Evolutionary conservation across 169 alveolate species (phyloP), one percentile per base, ranked within the genome.

Genomic region (Besnoitia besnoiti): DNA sequence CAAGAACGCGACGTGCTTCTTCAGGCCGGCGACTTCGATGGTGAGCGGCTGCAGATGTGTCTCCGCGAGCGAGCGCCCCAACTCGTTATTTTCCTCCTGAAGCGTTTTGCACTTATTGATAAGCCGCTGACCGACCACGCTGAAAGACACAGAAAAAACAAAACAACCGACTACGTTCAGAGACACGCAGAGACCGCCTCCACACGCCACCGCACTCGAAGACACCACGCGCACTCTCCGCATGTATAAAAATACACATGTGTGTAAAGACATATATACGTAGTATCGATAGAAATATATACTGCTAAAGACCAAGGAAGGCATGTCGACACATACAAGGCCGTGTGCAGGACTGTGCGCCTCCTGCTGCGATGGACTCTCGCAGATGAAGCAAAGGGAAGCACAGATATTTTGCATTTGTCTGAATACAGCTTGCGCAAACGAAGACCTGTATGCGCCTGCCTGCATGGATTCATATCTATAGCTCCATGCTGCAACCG

Each of bases 81-180:
- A 61, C 80, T 95, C 96, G 55, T 91, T 88, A 89, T 95, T 95
- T 75, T 95, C 96, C 47, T 95, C 96, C 91, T 94, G 96, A 44
- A 95, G 85, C 21, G 95, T 92, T 85, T 90, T 94, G 62, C 96
- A 95, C 62, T 95, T 95, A 39, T 85, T 95, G 47, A 95, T 94
- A 3, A 95, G 93, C 49, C 96, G 94, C 94, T 94, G 96, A 42
- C 96, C 96, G 30, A 94, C 92, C n/a, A 93, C 95, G 51, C 95
- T 92, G 93, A 85, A 33, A 50, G 62, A 10, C 39, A 35, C 80
- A 14, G 44, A 42, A 35, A 67, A 35, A n/a, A n/a, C 40, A 35
- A 37, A 7, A 61, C 30, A 50, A 19, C 62, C 19, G 62, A 14
- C 30, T 50, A 50, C 62, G 19, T 50, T 19, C 19, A 19, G 30